phyloP scores from a whole-genome alignment of 176 grass and related monocot genomes.

The Carex scoparia region DNA sequence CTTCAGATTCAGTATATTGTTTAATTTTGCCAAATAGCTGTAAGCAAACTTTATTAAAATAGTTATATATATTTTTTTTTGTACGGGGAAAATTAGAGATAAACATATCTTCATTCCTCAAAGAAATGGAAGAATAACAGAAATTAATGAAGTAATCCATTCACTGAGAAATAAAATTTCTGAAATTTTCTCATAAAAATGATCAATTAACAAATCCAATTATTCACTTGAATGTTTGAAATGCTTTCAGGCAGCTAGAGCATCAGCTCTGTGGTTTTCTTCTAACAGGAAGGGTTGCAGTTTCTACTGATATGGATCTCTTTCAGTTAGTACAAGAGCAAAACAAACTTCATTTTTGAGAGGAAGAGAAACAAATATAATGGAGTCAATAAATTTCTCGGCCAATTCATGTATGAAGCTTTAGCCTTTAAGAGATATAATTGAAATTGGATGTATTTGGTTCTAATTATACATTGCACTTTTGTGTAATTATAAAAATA shows the following conservation, averaged over 20 bases:
- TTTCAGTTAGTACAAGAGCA: slow-evolving; percentile 31
- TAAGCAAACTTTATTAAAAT: background rate
- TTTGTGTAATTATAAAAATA: background rate
- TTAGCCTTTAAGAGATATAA: background rate
- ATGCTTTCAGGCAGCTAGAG: slow-evolving; percentile 17
- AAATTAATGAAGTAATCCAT: background rate
- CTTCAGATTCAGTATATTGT: background rate
- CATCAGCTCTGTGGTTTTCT: slow-evolving; percentile 26
- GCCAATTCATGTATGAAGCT: background rate
- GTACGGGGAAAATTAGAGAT: background rate
- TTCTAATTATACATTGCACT: background rate
- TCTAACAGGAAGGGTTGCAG: slow-evolving; percentile 36
- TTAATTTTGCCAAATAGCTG: background rate
- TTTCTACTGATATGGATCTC: slow-evolving; percentile 38
- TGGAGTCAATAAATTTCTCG: background rate
- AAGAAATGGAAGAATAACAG: background rate
- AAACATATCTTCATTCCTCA: background rate
- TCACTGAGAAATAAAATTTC: background rate
- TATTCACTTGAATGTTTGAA: background rate
- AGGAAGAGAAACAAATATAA: background rate
- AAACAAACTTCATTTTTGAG: slow-evolving; percentile 21
- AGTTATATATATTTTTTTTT: background rate
- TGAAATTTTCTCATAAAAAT: background rate
- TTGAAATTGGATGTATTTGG: background rate
- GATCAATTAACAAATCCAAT: background rate